These are phyloP conservation scores for Bruguiera hainesii DNA, from an alignment of 441 rosid genomes.

Conservation along the genomic window DNA sequence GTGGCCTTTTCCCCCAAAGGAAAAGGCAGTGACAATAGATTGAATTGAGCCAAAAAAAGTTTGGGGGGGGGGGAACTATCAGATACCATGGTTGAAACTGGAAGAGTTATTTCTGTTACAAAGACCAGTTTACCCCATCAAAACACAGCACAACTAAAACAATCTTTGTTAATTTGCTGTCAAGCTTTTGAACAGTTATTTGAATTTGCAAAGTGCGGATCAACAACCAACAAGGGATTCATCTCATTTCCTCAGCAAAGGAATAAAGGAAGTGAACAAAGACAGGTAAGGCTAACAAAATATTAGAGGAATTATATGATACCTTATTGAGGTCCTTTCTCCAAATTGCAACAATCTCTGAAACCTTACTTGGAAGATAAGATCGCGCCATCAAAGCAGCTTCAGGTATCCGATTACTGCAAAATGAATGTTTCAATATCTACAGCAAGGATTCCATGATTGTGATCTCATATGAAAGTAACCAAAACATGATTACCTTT, in stretches of 20 bases:
- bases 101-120: not conserved
- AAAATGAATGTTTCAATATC: conserved; percentile 32
- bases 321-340: conserved; percentile 94
- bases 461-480: conserved; percentile 15
- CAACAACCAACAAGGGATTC: not conserved
- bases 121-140: not conserved
- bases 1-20: not conserved
- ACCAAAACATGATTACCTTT: conserved; percentile 47
- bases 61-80: no score
- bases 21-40: no score
- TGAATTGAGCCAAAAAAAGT: not conserved
- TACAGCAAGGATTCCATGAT: conserved; percentile 8
- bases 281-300: not conserved
- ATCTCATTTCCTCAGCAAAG: not conserved
- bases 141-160: not conserved
- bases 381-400: conserved; percentile 99
- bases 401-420: conserved; percentile 98
- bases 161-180: not conserved
- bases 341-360: conserved; percentile 90
- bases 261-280: not conserved
- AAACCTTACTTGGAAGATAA: conserved; percentile 94
- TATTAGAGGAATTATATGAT: conserved; percentile 24
- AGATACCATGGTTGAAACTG: no score
- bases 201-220: not conserved
- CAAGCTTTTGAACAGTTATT: not conserved